Evolutionary conservation across 2,329 filamentous ascomycete genomes (phyloP).

Genomic region (Metarhizium sp.): DNA sequence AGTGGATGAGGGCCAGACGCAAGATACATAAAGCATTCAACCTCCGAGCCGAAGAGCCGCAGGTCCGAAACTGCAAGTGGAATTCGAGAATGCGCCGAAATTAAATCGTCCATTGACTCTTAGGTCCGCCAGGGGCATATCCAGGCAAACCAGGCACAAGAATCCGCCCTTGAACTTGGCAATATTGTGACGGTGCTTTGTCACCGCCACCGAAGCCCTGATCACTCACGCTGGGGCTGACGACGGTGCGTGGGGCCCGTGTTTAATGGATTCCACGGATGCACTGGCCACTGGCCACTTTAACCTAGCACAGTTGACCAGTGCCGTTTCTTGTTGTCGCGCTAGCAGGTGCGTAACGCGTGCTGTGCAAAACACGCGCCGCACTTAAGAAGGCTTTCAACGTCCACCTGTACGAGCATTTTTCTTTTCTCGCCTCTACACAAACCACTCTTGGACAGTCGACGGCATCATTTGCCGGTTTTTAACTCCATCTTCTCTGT

Average conservation of each 20-base stretch:
- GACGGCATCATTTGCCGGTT: constrained; percentile 3
- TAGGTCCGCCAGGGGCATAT: neutral
- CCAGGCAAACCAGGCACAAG: neutral
- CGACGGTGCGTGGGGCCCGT: constrained; percentile 8
- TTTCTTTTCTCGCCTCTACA: constrained; percentile 11
- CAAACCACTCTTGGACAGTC: constrained; percentile 8
- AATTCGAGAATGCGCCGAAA: neutral
- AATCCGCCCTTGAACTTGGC: constrained; percentile 4
- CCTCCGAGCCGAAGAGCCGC: constrained; percentile 1
- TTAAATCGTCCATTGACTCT: neutral
- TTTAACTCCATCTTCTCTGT: neutral
- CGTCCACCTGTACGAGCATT: constrained; percentile 9
- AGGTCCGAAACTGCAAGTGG: neutral
- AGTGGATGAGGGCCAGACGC: neutral
- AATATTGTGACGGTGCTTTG: neutral
- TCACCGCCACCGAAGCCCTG: neutral
- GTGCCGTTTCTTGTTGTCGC: constrained; percentile 15
- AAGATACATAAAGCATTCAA: neutral
- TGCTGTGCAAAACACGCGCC: constrained; percentile 20
- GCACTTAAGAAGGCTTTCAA: constrained; percentile 25
- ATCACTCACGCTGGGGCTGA: neutral
- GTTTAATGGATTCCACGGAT: constrained; percentile 18
- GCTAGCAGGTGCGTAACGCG: constrained; percentile 19
- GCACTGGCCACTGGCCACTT: neutral
- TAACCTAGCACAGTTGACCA: constrained; percentile 1